Base-by-base conservation (phyloP, 179 eudicot species). In the Vitellaria paradoxa region DNA sequence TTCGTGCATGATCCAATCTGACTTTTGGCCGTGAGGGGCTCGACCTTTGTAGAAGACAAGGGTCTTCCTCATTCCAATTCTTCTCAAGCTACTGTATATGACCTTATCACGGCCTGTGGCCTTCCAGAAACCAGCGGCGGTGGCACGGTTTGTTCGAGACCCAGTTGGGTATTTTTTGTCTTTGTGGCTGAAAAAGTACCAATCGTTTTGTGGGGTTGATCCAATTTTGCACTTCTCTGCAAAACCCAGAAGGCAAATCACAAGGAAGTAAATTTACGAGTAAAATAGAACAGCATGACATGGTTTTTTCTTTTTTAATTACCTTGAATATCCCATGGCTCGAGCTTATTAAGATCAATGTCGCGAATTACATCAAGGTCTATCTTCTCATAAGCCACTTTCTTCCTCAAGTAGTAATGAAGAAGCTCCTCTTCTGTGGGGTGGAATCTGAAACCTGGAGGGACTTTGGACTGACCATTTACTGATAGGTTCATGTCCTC, bases 271-370 rank as follows among this genome's bases (percentile, higher is more conserved):
- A 40, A 4, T 30, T 30, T 30, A 30, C 37, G 1, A 30, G 37
- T 30, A 30, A 1, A 30, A 30, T 1, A 30, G 37, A 30, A 30
- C 1, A 30, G 37, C 37, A 30, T 30, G 37, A 30, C 37, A 30
- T 30, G 37, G 37, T 30, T 30, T 30, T 30, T 30, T 30, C 0
- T 12, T 53, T 21, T 30, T 63, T 9, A 6, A 12, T 9, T 75
- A 85, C 90, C 90, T 87, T 83, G 84, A 45, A 87, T 84, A 60
- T 87, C 90, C 90, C 90, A 87, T 6, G 90, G 90, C 24, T 87
- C 90, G 60, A 87, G 85, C 79, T 85, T 87, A 71, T 87, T 83
- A 59, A 87, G 90, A 70, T 87, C 90, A 9, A 87, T 83, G 14
- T 87, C 87, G 9, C 83, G 80, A 49, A 87, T 87, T 1, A 87